These are phyloP conservation scores for Noccaea bulbosa DNA, from an alignment of 345 rosid species.

Conservation along the genomic window DNA sequence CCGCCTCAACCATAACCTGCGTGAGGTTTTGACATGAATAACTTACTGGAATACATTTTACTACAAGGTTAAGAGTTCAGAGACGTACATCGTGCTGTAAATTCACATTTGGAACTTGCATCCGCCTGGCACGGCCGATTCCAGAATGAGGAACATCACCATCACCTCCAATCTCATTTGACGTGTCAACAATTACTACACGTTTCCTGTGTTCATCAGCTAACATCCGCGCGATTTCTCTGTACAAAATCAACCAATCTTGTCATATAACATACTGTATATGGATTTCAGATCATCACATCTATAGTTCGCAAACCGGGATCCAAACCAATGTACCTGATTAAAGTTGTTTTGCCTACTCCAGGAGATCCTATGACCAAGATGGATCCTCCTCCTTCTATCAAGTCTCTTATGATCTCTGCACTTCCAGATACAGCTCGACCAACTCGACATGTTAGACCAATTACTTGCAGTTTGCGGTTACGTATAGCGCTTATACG, in stretches of 20 bases:
- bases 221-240: slow-evolving; percentile 90
- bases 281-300: slow-evolving; percentile 19
- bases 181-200: slow-evolving; percentile 84
- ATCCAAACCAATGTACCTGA: slow-evolving; percentile 59
- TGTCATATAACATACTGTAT: slow-evolving; percentile 5
- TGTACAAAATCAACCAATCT: slow-evolving; percentile 34
- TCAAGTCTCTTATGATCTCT: slow-evolving; percentile 75
- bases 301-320: background rate
- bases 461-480: slow-evolving; percentile 84
- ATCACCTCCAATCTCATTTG: slow-evolving; percentile 96
- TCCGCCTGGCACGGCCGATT: slow-evolving; percentile 92
- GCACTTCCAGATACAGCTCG: slow-evolving; percentile 93
- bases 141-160: slow-evolving; percentile 96
- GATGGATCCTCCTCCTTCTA: slow-evolving; percentile 87
- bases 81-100: slow-evolving; percentile 83
- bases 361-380: slow-evolving; percentile 96
- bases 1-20: slow-evolving; percentile 98
- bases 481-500: slow-evolving; percentile 96
- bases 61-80: background rate
- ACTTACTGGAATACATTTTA: background rate
- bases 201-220: slow-evolving; percentile 92
- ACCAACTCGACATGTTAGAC: slow-evolving; percentile 96
- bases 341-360: slow-evolving; percentile 96
- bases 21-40: slow-evolving; percentile 27
- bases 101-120: slow-evolving; percentile 97